Base-by-base conservation (phyloP, 768 basidiomycete genomes). In the Dentipellis sp. region DNA sequence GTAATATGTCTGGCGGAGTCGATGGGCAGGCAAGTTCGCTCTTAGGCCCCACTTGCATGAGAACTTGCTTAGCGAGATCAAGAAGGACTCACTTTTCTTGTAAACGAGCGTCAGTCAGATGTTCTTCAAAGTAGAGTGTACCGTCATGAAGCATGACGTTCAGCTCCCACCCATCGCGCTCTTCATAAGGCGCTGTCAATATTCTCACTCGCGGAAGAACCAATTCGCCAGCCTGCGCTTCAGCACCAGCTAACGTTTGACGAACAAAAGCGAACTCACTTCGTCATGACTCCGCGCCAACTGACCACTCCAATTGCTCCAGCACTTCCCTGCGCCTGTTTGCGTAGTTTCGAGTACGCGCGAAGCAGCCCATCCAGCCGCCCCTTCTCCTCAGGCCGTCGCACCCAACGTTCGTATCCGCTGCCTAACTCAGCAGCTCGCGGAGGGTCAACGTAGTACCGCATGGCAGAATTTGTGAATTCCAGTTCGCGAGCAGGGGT, bases 201-300 rank as follows among this genome's bases (percentile, higher is more conserved):
- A 94, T 84, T 68, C 89, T 91, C 70, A 53, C 76, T 75, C 76
- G 67, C 69, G 56, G 60, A 63, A 64, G 64, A 50, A 40, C 47
- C 36, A 47, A 29, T 29, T 29, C 6, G 53, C 45, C 52, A 52
- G 14, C 36, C 34, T 61, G 62, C 46, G 57, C 53, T 51, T 62
- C 51, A 58, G 62, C 50, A 60, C 62, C 16, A 55, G 40, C 9
- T 29, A 48, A 21, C 12, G 50, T 14, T 50, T 50, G 48, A 45
- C 42, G 37, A 16, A 50, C 47, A 42, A 17, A 19, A 54, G 3
- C 12, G 12, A 45, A 66, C 78, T 72, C 67, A 91, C 88, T 84
- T 91, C 58, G 91, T 92, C 76, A 91, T 81, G 53, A 91, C 78
- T 10, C 91, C 91, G 64, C 91, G 75, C 91, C 91, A 94, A 10